A percentile compares a stretch with the other conserved stretches of the same genome.
These are phyloP conservation scores for Backusella macrospora DNA, from an alignment of 192 early-diverging fungal species.

Conservation along the genomic window DNA sequence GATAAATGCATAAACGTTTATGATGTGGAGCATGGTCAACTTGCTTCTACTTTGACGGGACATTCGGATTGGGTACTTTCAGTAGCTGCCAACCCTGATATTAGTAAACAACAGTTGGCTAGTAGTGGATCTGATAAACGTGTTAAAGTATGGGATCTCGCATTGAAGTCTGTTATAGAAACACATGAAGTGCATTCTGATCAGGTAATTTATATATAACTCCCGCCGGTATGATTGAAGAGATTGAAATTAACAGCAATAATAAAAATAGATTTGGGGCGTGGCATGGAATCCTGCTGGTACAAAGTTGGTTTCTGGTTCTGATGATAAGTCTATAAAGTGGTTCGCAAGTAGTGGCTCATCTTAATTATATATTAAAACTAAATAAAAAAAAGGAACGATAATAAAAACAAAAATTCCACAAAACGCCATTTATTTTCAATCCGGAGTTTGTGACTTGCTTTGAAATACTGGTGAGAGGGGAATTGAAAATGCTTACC, in stretches of 20 bases:
- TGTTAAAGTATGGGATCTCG: conserved; percentile 85
- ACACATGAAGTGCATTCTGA: conserved; percentile 79
- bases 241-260: background rate
- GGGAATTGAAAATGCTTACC: no score
- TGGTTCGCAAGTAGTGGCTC: conserved; percentile 48
- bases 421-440: no score
- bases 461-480: no score
- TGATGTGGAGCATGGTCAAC: conserved; percentile 77
- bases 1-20: conserved; percentile 80
- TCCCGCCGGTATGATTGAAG: background rate
- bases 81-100: conserved; percentile 60
- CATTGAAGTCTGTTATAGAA: conserved; percentile 69
- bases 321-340: conserved; percentile 67
- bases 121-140: conserved; percentile 73
- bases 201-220: conserved; percentile 52
- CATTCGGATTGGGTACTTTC: conserved; percentile 82
- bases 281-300: conserved; percentile 80
- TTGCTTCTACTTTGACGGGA: conserved; percentile 72
- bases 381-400: no score
- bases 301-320: conserved; percentile 69
- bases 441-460: no score
- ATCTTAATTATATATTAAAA: conserved; percentile 7
- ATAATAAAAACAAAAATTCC: no score
- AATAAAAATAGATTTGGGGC: conserved; percentile 71
- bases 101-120: conserved; percentile 68